A percentile compares a stretch with the other conserved stretches of the same genome.
Conservation (phyloP, 208 protist genomes). For the Leishmania braziliensis region DNA sequence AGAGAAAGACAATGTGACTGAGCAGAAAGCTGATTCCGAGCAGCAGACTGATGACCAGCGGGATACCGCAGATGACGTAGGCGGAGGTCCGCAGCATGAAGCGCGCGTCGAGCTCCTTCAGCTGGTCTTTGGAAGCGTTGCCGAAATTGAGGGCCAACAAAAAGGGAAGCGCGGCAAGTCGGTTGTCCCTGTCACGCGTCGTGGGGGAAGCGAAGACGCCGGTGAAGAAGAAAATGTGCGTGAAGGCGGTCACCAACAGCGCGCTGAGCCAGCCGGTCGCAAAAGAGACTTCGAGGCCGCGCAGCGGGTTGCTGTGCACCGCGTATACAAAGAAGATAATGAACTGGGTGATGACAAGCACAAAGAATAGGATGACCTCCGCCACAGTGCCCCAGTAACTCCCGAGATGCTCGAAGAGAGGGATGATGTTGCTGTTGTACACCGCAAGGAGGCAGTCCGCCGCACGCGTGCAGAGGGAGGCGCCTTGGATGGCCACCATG, state of each 20-base stretch:
- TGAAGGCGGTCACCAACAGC: slow-evolving; percentile 40
- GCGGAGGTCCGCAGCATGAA: slow-evolving; percentile 49
- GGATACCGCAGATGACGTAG: slow-evolving; percentile 56
- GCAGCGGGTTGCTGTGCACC: slow-evolving; percentile 32
- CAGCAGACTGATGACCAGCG: slow-evolving; percentile 58
- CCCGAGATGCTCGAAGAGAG: slow-evolving; percentile 49
- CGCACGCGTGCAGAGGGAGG: slow-evolving; percentile 50
- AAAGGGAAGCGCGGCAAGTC: slow-evolving; percentile 41
- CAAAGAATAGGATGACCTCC: slow-evolving; percentile 48
- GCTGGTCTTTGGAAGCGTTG: slow-evolving; percentile 12
- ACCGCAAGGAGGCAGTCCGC: slow-evolving; percentile 44
- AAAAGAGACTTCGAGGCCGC: slow-evolving; percentile 57
- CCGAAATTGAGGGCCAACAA: slow-evolving; percentile 54
- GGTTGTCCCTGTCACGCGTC: slow-evolving; percentile 19
- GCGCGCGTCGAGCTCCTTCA: slow-evolving; percentile 20
- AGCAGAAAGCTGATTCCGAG: slow-evolving; percentile 73
- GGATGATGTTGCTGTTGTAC: slow-evolving; percentile 46
- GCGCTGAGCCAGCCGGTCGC: slow-evolving; percentile 65
- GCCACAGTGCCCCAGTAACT: slow-evolving; percentile 37
- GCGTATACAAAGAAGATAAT: slow-evolving; percentile 63
- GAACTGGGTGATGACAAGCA: slow-evolving; percentile 45
- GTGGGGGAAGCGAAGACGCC: slow-evolving; percentile 37
- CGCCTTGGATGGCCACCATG: slow-evolving; percentile 49
- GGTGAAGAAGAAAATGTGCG: slow-evolving; percentile 67
- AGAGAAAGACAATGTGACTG: slow-evolving; percentile 55